phyloP scores from a whole-genome alignment of 2,329 filamentous ascomycete genomes.

The Arachnopeziza araneosa region DNA sequence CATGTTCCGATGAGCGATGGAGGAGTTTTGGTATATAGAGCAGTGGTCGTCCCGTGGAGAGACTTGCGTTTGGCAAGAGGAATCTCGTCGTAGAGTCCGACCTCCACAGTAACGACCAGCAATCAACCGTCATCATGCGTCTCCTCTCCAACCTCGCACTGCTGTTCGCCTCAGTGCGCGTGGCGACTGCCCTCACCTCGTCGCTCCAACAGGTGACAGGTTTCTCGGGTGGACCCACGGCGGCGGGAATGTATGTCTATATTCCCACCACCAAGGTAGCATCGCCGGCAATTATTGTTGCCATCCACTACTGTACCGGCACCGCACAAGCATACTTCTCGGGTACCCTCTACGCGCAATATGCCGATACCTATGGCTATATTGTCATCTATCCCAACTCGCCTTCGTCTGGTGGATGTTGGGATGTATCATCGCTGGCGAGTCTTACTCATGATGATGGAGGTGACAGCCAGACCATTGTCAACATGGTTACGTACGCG shows the following conservation, averaged over 20 bases:
- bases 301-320: constrained; percentile 33
- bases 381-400: constrained; percentile 55
- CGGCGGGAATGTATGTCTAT: constrained; percentile 25
- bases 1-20: too few species aligned
- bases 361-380: constrained; percentile 50
- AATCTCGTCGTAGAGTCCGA: too few species aligned
- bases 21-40: too few species aligned
- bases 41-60: too few species aligned
- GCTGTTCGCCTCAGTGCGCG: background rate
- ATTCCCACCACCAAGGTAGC: constrained; percentile 16
- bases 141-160: background rate
- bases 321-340: constrained; percentile 33
- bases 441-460: constrained; percentile 49
- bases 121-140: too few species aligned
- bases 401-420: constrained; percentile 48
- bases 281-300: constrained; percentile 23
- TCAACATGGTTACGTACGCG: constrained; percentile 53
- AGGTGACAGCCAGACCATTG: constrained; percentile 50
- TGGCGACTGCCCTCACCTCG: constrained; percentile 6
- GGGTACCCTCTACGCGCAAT: constrained; percentile 40
- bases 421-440: constrained; percentile 49
- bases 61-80: too few species aligned
- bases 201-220: constrained; percentile 15
- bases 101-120: too few species aligned
- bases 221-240: constrained; percentile 21